Evolutionary conservation across 192 early-diverging fungal species (phyloP), one percentile per base, ranked within the genome.

Genomic region (Chytriomyces confervae): DNA sequence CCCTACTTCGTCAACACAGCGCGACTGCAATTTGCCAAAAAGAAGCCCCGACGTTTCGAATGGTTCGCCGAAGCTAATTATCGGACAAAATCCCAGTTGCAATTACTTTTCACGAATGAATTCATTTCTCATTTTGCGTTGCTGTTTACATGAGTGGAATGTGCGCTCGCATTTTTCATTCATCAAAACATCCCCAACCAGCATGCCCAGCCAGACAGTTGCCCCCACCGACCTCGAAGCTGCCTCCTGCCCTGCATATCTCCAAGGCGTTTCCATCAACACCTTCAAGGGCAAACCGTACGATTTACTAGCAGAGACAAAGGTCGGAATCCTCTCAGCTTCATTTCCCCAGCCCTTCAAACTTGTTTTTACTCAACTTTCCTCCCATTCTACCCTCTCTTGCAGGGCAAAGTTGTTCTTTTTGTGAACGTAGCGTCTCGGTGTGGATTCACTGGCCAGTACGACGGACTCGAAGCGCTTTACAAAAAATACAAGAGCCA

Each of bases 361-460:
- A 20, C 53, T n/a, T 57, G 53, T 57, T 57, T 57, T 57, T n/a
- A 57, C 53, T 57, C 53, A 57, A n/a, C 20, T 20, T n/a, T 20
- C 53, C 5, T 57, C 5, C 20, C 53, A 20, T 13, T 0, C 53
- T 20, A 13, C 53, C 13, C 36, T 36, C 4, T 36, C 36, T 36
- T 5, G 2, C 61, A 88, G 77, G 90, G 87, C 86, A 93, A 95
- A 82, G 92, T 92, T 36, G 88, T 94, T 20, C 87, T 98, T 50
- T 82, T 96, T 47, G 94, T 95, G 79, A 98, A 98, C 83, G 93
- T 94, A 8, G 96, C 95, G 27, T 94, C 93, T 69, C 61, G 94
- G 84, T 97, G 96, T 83, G 95, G 95, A 7, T 94, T 93, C 79
- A 95, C 94, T 47, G 81, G 84, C 7, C 94, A 96, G 81, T 78